A percentile compares a stretch with the other conserved stretches of the same genome.
These are phyloP conservation scores for Microthlaspi erraticum DNA, from an alignment of 345 rosid species.

Conservation along the genomic window DNA sequence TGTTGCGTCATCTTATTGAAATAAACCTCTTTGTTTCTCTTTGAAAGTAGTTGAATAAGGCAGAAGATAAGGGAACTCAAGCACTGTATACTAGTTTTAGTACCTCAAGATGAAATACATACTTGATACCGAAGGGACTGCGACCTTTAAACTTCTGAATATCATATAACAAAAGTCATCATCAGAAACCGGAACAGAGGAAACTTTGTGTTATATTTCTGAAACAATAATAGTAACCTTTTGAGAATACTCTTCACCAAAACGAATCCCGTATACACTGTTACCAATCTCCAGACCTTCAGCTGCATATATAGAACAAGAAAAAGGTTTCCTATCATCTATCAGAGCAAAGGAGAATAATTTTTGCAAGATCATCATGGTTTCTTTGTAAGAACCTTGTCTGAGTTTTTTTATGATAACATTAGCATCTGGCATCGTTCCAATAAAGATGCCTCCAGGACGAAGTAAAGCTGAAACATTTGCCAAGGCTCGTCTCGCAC, in stretches of 20 bases:
- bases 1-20: too few relatives aligned
- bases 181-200: constrained; percentile 7
- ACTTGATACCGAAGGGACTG: constrained; percentile 76
- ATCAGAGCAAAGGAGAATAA: background rate
- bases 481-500: constrained; percentile 85
- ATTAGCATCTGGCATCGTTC: constrained; percentile 98
- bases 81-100: background rate
- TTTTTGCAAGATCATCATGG: too few relatives aligned
- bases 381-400: constrained; percentile 56
- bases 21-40: too few relatives aligned
- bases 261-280: constrained; percentile 82
- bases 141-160: constrained; percentile 78
- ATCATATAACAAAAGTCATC: background rate
- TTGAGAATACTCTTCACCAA: constrained; percentile 60
- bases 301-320: constrained; percentile 56
- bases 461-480: constrained; percentile 90
- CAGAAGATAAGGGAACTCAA: too few relatives aligned
- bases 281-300: constrained; percentile 72
- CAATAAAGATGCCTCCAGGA: constrained; percentile 85
- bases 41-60: too few relatives aligned
- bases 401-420: constrained; percentile 82
- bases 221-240: too few relatives aligned
- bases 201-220: too few relatives aligned
- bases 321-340: background rate
- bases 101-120: constrained; percentile 94